These are phyloP conservation scores for Solanum sejunctum DNA, from an alignment of 257 asterid species.

Conservation along the genomic window DNA sequence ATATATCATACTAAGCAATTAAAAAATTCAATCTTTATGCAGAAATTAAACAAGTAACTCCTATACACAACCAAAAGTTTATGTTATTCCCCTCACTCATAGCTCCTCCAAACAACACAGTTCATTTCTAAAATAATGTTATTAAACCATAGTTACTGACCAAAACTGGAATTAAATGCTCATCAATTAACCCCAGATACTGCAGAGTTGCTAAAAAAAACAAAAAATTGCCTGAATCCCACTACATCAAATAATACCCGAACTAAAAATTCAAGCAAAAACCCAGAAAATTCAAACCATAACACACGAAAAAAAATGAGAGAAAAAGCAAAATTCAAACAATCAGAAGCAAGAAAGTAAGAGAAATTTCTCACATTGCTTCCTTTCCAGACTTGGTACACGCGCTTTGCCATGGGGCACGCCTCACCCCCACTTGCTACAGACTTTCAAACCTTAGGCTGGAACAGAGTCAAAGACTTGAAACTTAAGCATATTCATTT, in stretches of 20 bases:
- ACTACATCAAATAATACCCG: background rate
- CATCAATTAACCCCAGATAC: background rate
- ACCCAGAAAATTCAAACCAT: conserved; percentile 4
- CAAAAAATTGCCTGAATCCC: background rate
- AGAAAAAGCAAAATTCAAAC: background rate
- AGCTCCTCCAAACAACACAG: background rate
- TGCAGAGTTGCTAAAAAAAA: background rate
- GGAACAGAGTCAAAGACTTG: conserved; percentile 46
- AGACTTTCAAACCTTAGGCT: conserved; percentile 23
- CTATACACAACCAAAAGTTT: background rate
- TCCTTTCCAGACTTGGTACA: conserved; percentile 91
- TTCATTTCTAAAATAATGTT: background rate
- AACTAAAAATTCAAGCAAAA: background rate
- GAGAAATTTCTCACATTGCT: conserved; percentile 65
- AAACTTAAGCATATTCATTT: conserved; percentile 37
- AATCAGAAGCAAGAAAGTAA: background rate
- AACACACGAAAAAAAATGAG: background rate
- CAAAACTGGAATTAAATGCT: background rate
- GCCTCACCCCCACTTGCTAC: conserved; percentile 10
- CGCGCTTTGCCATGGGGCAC: conserved; percentile 80
- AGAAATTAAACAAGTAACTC: background rate
- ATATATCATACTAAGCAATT: background rate
- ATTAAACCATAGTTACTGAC: background rate
- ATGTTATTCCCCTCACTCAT: background rate
- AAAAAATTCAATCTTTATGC: background rate